Evolutionary conservation across 2,329 filamentous ascomycete genomes (phyloP), one percentile per base, ranked within the genome.

Genomic region (Bipolaris oryzae): DNA sequence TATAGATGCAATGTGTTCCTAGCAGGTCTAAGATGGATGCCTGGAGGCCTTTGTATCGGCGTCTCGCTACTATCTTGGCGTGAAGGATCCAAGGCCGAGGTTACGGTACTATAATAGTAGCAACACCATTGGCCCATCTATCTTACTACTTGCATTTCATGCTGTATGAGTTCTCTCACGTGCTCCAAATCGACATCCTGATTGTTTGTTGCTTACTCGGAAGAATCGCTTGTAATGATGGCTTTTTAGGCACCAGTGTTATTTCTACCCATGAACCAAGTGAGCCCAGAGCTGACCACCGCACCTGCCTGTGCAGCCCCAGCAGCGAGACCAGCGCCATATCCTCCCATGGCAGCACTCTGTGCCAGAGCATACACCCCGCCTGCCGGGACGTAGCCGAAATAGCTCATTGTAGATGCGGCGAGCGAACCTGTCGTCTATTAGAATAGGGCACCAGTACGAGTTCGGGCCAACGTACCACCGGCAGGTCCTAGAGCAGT

Each of bases 301-400:
- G 68, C 67, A n/a, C 64, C 64, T 23, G 55, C 66, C 39, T 69
- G 62, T 5, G 64, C 63, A 13, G 58, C 58, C 1, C 62, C 66
- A 7, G 62, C 63, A 25, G 64, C 68, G 49, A 64, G 48, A 28
- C 62, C 55, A 5, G 59, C 69, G 5, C 72, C 71, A 37, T 68
- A 73, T 3, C 72, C 72, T 3, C 70, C 70, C 72, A 74, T 74
- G 4, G 67, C 69, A 9, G 70, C 72, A 43, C 71, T 74, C 48
- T 73, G 67, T 3, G 67, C 38, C 11, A 58, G 65, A 0, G 72
- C 70, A 33, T 65, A 70, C 7, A 66, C 5, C 5, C 66, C 63
- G 5, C 64, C 60, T 18, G 70, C 64, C 7, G 69, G 59, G 1
- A 71, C 66, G n/a, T 47, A 43, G 9, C 62, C 54, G 11, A 69